Evolutionary conservation across 2,329 filamentous ascomycete species (phyloP), one percentile per base, ranked within the genome.

Genomic region (Diaporthe humulicola): DNA sequence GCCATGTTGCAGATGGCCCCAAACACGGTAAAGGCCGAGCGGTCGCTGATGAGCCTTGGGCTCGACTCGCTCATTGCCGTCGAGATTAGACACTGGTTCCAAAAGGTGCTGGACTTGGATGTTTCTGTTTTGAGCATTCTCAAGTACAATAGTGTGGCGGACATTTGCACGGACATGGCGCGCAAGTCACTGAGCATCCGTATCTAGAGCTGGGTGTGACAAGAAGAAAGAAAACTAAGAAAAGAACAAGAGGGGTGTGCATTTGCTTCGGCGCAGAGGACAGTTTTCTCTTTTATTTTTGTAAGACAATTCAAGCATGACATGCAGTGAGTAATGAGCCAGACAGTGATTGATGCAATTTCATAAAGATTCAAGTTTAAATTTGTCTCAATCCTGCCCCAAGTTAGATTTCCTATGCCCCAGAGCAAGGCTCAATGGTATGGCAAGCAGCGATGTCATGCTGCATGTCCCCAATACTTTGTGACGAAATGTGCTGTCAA

Each of bases 91-190:
- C 80, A 82, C 15, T 89, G 87, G 87, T 87, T 88, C 74, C 58
- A 84, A 30, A 86, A 86, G 73, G 80, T 85, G 54, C 48, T 88
- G 0, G 73, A 83, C 0, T 78, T 84, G 1, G 83, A 88, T 66
- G 80, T 88, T 3, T 83, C 86, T 0, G 83, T 88, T 0, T 77
- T 88, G 12, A 86, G 85, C 74, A 80, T 88, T 38, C 76, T 87
- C 3, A 54, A 54, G 50, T 54, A 54, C 50, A 54, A 54, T 28
- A 54, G 50, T 28, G 50, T 54, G 50, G 50, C 50, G 6, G 50
- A 54, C 10, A 54, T 54, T 28, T 54, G 50, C 15, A 28, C 25
- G 10, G 50, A 54, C 30, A 54, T 54, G 50, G 50, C 50, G 50
- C 50, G 50, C 15, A 54, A 54, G 50, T 8, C 50, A 12, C 25